A percentile compares a stretch with the other conserved stretches of the same genome.
Conservation (phyloP, 2,329 filamentous ascomycete genomes). For the Xylariaceae sp. region DNA sequence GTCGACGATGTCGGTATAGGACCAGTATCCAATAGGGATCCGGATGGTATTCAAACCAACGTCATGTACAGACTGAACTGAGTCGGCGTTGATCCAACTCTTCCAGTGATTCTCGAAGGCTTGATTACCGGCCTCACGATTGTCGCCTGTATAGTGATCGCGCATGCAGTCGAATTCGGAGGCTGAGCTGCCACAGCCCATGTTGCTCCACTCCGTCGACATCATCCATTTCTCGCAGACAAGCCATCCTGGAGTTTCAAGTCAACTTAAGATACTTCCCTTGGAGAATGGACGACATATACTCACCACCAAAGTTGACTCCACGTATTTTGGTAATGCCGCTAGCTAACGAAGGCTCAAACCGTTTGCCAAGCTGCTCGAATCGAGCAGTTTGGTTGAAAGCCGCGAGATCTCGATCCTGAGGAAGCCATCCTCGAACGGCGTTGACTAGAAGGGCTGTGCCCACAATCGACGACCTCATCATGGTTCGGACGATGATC, state of each 20-base stretch:
- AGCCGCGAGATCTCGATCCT: constrained; percentile 26
- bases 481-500: constrained; percentile 7
- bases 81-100: constrained; percentile 16
- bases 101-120: constrained; percentile 18
- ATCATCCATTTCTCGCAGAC: constrained; percentile 18
- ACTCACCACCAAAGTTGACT: constrained; percentile 21
- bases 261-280: constrained; percentile 2
- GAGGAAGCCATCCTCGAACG: constrained; percentile 26
- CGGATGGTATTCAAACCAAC: constrained; percentile 20
- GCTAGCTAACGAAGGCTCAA: constrained; percentile 21
- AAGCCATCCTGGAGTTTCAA: constrained; percentile 12
- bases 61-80: constrained; percentile 19
- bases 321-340: constrained; percentile 20
- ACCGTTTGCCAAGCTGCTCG: constrained; percentile 28
- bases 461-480: constrained; percentile 21
- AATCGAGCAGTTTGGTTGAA: constrained; percentile 30
- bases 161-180: constrained; percentile 21
- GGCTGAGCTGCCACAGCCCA: constrained; percentile 14
- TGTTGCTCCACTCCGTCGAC: constrained; percentile 15
- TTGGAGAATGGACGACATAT: not conserved
- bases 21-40: constrained; percentile 22
- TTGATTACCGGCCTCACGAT: constrained; percentile 14
- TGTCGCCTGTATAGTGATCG: constrained; percentile 15
- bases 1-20: constrained; percentile 18
- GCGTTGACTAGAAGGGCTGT: constrained; percentile 18